phyloP scores from a whole-genome alignment of 208 protist genomes.

The Leishmania turanica region DNA sequence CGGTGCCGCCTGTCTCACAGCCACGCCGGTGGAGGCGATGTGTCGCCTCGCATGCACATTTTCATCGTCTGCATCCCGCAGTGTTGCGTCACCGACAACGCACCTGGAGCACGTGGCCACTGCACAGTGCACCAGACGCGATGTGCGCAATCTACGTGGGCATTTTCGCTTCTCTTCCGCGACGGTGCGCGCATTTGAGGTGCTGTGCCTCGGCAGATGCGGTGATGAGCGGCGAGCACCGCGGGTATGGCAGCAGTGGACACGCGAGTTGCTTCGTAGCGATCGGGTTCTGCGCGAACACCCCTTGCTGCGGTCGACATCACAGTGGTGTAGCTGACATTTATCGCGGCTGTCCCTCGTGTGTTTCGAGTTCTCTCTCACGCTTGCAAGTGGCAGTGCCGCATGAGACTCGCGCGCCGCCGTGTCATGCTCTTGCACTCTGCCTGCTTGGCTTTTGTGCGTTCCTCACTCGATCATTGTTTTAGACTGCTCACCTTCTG shows the following conservation, averaged over 20 bases:
- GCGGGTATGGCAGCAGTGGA: conserved; percentile 32
- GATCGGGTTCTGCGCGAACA: conserved; percentile 10
- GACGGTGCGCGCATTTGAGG: conserved; percentile 22
- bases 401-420: not conserved
- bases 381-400: not conserved
- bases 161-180: conserved; percentile 10
- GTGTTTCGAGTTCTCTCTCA: not conserved
- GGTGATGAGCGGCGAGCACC: conserved; percentile 22
- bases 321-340: not conserved
- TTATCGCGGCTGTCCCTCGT: no score
- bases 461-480: not conserved
- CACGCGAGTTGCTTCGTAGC: conserved; percentile 10
- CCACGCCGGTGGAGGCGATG: conserved; percentile 21
- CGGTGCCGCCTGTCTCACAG: not conserved
- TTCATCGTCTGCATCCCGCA: not conserved
- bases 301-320: not conserved
- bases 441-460: not conserved
- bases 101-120: not conserved
- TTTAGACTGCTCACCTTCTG: conserved; percentile 2
- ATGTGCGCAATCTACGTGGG: not conserved
- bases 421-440: not conserved
- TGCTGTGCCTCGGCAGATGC: conserved; percentile 14
- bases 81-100: not conserved
- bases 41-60: not conserved
- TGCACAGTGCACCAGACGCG: not conserved